These are phyloP conservation scores for Viola odorata DNA, from an alignment of 345 rosid genomes.

Conservation along the genomic window DNA sequence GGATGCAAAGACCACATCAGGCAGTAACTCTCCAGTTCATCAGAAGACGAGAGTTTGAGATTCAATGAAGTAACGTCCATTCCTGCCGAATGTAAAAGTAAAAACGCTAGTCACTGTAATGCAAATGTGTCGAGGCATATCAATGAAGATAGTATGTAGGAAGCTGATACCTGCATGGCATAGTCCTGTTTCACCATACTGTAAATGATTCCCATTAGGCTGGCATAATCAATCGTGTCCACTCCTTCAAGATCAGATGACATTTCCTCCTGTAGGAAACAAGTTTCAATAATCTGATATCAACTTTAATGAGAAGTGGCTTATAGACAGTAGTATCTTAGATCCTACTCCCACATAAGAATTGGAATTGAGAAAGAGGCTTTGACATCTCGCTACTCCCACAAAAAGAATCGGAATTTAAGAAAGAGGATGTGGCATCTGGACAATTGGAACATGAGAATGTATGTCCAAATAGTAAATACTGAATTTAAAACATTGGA, in stretches of 20 bases:
- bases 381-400: too few relatives aligned
- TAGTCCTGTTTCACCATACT: slow-evolving; percentile 73
- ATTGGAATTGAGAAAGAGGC: too few relatives aligned
- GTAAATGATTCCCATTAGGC: slow-evolving; percentile 53
- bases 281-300: too few relatives aligned
- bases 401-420: too few relatives aligned
- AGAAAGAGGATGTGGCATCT: too few relatives aligned
- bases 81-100: slow-evolving; percentile 39
- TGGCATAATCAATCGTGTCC: slow-evolving; percentile 41
- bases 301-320: too few relatives aligned
- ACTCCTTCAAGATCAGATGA: slow-evolving; percentile 20
- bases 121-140: neutral
- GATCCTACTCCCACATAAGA: too few relatives aligned
- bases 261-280: slow-evolving; percentile 6
- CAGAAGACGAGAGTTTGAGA: slow-evolving; percentile 38
- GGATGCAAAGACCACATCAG: slow-evolving; percentile 83
- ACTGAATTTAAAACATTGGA: neutral
- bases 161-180: slow-evolving; percentile 57
- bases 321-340: too few relatives aligned
- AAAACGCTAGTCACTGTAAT: neutral
- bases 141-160: neutral
- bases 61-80: slow-evolving; percentile 49
- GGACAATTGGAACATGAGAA: too few relatives aligned
- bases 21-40: slow-evolving; percentile 59
- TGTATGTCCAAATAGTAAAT: too few relatives aligned